Base-by-base conservation (phyloP, 2,329 filamentous ascomycete genomes). In the Penicillium sp. region DNA sequence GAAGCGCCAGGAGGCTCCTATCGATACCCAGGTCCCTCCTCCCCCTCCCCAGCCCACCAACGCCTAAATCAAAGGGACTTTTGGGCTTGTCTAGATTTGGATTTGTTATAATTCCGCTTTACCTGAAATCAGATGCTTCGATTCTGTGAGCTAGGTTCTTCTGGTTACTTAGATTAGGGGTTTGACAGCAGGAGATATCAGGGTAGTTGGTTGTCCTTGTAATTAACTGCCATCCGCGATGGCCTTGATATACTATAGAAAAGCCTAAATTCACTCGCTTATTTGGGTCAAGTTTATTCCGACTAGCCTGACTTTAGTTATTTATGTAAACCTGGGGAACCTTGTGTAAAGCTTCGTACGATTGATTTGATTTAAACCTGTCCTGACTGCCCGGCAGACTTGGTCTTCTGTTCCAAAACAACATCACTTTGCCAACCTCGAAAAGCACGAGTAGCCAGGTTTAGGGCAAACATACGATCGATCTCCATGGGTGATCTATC, bases 401-500 rank as follows among this genome's bases (percentile, higher is more conserved):
- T 21, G 10, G 9, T 5, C 18, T 16, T 16, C 16, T 16, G 16
- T 4, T 37, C 34, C 8, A 37, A 11, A 4, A 37, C 18, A 3
- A 55, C 40, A 48, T 57, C 61, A 14, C 53, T 54, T 9, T 50
- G 34, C 59, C 61, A 62, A 19, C 19, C 3, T 34, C 57, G 52
- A 29, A 63, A 62, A 1, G 29, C 42, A 0, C 61, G 51, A 13
- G 61, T 62, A 3, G 54, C 48, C 7, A 68, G 36, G 9, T 29
- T 51, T 31, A 65, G 23, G 7, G 61, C 55, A 48, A 69, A 69
- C 67, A 68, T 67, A 1, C 53, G 54, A 66, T 83, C 79, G 53
- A 83, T 78, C 58, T 82, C 78, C 44, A 71, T 72, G 1, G 77
- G 67, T 2, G 67, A 78, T 21, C 79, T 66, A 3, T 76, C 79